phyloP scores from a whole-genome alignment of 2,329 filamentous ascomycete genomes.

The Aspergillus uvarum region DNA sequence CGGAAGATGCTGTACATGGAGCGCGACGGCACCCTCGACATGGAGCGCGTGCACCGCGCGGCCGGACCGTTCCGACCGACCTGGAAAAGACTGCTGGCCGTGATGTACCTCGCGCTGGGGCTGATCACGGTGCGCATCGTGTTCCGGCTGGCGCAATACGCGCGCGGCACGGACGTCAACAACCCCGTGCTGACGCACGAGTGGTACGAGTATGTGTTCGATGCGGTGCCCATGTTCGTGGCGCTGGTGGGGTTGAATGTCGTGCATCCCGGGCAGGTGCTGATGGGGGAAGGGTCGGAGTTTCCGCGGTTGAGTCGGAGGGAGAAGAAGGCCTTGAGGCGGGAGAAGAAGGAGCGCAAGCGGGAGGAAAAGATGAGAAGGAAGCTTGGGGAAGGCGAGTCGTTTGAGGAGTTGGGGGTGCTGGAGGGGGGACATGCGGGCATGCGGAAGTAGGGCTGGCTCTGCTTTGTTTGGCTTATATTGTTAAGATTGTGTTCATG shows the following conservation, averaged over 20 bases:
- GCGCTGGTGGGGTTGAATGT: slow-evolving; percentile 45
- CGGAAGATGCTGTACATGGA: slow-evolving; percentile 26
- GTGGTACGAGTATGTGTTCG: slow-evolving; percentile 52
- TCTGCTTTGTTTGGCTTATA: too few relatives aligned
- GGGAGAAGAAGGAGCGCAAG: slow-evolving; percentile 37
- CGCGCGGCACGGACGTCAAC: slow-evolving; percentile 37
- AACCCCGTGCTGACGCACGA: slow-evolving; percentile 65
- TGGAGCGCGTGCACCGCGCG: slow-evolving; percentile 15
- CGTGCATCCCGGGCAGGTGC: slow-evolving; percentile 16
- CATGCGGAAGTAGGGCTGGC: too few relatives aligned
- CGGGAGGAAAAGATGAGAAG: slow-evolving; percentile 21
- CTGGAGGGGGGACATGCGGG: too few relatives aligned
- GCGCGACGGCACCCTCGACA: slow-evolving; percentile 27
- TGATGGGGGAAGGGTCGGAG: too few relatives aligned
- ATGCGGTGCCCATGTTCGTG: slow-evolving; percentile 58
- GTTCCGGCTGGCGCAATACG: slow-evolving; percentile 61
- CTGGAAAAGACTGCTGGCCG: slow-evolving; percentile 35
- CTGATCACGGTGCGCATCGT: slow-evolving; percentile 54
- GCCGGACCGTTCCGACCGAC: neutral
- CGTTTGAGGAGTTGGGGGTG: too few relatives aligned
- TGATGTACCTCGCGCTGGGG: slow-evolving; percentile 42
- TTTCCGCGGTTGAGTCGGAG: slow-evolving; percentile 33
- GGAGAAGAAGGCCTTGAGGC: slow-evolving; percentile 47
- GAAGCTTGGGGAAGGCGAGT: too few relatives aligned
- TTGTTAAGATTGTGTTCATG: too few relatives aligned